phyloP scores from a whole-genome alignment of 2,329 filamentous ascomycete species.

The Trichoderma sp. region DNA sequence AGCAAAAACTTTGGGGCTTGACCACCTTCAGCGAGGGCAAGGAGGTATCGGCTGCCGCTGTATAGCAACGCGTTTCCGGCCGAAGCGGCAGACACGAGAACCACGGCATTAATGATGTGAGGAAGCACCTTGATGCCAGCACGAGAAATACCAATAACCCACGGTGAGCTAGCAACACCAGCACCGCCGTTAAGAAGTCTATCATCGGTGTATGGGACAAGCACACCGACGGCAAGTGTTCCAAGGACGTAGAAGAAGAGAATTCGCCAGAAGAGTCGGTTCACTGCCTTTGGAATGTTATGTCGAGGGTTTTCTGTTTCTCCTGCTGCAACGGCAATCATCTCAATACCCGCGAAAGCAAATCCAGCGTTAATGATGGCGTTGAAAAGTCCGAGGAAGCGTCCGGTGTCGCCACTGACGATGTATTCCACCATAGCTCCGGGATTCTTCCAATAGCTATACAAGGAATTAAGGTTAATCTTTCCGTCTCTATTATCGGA shows the following conservation, averaged over 20 bases:
- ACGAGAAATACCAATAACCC: conserved; percentile 59
- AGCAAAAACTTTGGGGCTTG: conserved; percentile 50
- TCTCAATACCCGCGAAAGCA: conserved; percentile 65
- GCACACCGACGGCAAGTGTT: conserved; percentile 55
- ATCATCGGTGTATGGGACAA: conserved; percentile 49
- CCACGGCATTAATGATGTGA: conserved; percentile 56
- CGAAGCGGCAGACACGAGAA: conserved; percentile 51
- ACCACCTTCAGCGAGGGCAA: conserved; percentile 43
- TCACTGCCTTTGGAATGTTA: conserved; percentile 67
- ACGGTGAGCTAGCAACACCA: conserved; percentile 58
- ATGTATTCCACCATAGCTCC: conserved; percentile 36
- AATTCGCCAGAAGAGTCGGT: conserved; percentile 70
- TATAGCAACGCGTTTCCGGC: conserved; percentile 50
- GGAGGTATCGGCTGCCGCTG: conserved; percentile 45
- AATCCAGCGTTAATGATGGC: conserved; percentile 65
- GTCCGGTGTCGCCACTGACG: conserved; percentile 50
- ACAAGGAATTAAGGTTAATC: background rate
- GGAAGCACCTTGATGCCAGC: conserved; percentile 50
- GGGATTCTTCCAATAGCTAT: conserved; percentile 47
- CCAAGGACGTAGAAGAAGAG: conserved; percentile 68
- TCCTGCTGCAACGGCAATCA: conserved; percentile 54
- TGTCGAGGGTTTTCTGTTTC: conserved; percentile 64
- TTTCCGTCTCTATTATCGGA: no score
- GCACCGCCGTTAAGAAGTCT: conserved; percentile 48
- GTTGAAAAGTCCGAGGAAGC: conserved; percentile 56